Conservation (phyloP, 805 yeast species). For the Sungouiozyma intestinalis region DNA sequence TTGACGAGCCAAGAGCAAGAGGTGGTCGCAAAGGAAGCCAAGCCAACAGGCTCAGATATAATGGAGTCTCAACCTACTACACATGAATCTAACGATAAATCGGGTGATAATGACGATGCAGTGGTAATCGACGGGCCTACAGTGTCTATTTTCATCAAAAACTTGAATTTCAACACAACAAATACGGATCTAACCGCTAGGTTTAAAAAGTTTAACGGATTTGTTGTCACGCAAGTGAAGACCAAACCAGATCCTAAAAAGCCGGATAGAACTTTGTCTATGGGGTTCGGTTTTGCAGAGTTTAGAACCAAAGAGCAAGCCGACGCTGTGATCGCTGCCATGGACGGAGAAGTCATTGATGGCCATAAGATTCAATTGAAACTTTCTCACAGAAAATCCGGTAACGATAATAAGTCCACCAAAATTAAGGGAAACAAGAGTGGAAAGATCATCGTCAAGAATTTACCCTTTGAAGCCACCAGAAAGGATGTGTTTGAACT, state of each 20-base stretch:
- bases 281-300: constrained; percentile 98
- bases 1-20: constrained; percentile 21
- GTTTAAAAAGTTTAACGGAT: constrained; percentile 70
- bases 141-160: constrained; percentile 83
- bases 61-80: constrained; percentile 32
- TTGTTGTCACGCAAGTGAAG: constrained; percentile 70
- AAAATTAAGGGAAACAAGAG: constrained; percentile 34
- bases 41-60: constrained; percentile 18
- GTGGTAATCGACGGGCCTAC: constrained; percentile 57
- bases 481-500: constrained; percentile 87
- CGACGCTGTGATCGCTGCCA: constrained; percentile 53
- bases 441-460: constrained; percentile 87
- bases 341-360: constrained; percentile 71
- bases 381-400: constrained; percentile 67
- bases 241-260: constrained; percentile 81
- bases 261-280: constrained; percentile 57
- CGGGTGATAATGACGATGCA: constrained; percentile 17
- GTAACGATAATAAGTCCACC: constrained; percentile 20
- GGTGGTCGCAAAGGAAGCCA: constrained; percentile 28
- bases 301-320: constrained; percentile 75
- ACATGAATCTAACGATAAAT: constrained; percentile 36
- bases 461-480: constrained; percentile 92
- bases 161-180: constrained; percentile 78
- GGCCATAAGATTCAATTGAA: constrained; percentile 89
- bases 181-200: constrained; percentile 41